Conservation (phyloP, 331 rosid genomes). For the Acacia concinna region DNA sequence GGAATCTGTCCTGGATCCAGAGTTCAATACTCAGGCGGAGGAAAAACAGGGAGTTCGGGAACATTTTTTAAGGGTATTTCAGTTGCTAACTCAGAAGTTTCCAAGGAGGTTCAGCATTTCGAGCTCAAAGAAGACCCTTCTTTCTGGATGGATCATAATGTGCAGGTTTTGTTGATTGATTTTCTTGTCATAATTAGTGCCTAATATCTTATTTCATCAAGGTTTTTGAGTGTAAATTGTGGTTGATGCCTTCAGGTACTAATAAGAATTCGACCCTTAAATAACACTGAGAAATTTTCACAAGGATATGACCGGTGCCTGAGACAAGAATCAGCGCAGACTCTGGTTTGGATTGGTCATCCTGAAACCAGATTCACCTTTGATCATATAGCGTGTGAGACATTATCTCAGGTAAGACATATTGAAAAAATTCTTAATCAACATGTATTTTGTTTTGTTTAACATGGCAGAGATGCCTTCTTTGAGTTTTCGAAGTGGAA, state of each 20-base stretch:
- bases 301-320: constrained; percentile 75
- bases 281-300: constrained; percentile 61
- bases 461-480: neutral
- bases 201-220: neutral
- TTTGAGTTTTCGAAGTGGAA: neutral
- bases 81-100: constrained; percentile 30
- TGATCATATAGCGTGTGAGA: constrained; percentile 84
- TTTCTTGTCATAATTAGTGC: neutral
- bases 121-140: constrained; percentile 71
- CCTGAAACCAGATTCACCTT: constrained; percentile 94
- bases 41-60: constrained; percentile 44
- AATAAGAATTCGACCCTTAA: constrained; percentile 83
- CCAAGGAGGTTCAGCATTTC: constrained; percentile 53
- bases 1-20: constrained; percentile 40
- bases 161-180: constrained; percentile 58
- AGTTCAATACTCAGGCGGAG: constrained; percentile 37
- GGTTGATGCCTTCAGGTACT: constrained; percentile 62
- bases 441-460: neutral
- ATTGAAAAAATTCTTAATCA: neutral
- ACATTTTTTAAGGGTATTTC: constrained; percentile 43
- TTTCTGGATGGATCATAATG: constrained; percentile 89
- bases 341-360: constrained; percentile 87
- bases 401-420: constrained; percentile 69
- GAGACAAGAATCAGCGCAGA: constrained; percentile 79
- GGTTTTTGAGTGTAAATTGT: constrained; percentile 14